phyloP scores from a whole-genome alignment of 768 basidiomycete genomes.

The Rhizopogon roseolus region DNA sequence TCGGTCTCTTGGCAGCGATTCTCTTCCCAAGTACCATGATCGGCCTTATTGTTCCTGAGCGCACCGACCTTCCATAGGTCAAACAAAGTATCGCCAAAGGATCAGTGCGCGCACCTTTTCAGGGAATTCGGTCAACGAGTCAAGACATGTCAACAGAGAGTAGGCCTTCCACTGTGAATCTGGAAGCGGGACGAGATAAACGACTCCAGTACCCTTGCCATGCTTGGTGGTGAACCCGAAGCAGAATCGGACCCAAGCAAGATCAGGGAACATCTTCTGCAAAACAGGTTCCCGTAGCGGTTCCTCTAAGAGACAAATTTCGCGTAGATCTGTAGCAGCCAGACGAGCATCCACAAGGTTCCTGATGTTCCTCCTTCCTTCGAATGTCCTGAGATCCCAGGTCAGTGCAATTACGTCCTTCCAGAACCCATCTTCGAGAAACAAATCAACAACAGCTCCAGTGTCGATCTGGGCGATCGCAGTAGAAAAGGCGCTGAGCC shows the following conservation, averaged over 20 bases:
- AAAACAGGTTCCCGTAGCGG: slow-evolving; percentile 28
- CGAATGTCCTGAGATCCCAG: slow-evolving; percentile 49
- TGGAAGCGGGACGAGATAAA: slow-evolving; percentile 45
- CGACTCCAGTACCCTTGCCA: slow-evolving; percentile 49
- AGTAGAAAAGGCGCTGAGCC: slow-evolving; percentile 19
- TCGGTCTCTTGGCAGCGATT: slow-evolving; percentile 36
- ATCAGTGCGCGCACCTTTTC: slow-evolving; percentile 31
- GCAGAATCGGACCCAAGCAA: slow-evolving; percentile 49
- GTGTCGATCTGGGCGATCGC: slow-evolving; percentile 16
- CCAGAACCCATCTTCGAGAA: slow-evolving; percentile 37
- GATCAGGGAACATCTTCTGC: slow-evolving; percentile 43
- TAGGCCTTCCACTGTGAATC: slow-evolving; percentile 53
- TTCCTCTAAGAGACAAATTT: no score
- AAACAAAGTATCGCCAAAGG: background rate
- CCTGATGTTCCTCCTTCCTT: slow-evolving; percentile 32
- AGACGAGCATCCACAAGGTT: slow-evolving; percentile 37
- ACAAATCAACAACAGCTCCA: slow-evolving; percentile 18
- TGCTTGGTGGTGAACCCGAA: slow-evolving; percentile 51
- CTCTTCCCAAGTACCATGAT: slow-evolving; percentile 54
- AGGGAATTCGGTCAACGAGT: slow-evolving; percentile 51
- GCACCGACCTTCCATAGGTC: slow-evolving; percentile 27
- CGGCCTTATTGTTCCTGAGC: slow-evolving; percentile 35
- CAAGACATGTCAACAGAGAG: slow-evolving; percentile 54
- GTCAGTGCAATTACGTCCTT: slow-evolving; percentile 50
- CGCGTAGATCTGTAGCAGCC: no score